Base-by-base conservation (phyloP, 768 basidiomycete species). In the Wakefieldia striispora region DNA sequence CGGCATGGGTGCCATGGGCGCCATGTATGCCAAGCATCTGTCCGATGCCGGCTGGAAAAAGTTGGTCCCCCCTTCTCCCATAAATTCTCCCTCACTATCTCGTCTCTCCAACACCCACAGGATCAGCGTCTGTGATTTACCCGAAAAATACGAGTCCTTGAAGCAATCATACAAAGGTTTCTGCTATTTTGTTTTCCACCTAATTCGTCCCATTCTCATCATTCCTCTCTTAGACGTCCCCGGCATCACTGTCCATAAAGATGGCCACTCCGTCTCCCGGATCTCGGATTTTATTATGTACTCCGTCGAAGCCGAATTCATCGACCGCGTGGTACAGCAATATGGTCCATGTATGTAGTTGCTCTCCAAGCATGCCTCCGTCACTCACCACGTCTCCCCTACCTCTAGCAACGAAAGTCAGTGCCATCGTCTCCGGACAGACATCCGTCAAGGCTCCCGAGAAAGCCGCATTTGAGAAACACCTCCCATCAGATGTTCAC, bases 401-500 rank as follows among this genome's bases (percentile, higher is more conserved):
- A 29, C 12, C 10, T 12, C 16, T 40, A 93, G 95, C 94, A 12
- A 97, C 95, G 1, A 98, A 97, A 70, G 68, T 94, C 20, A 80
- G 90, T 16, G 92, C 97, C 2, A 82, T 95, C 38, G 95, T 99
- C 23, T 83, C 92, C 1, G 97, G 95, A 1, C 95, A 99, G 67
- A 99, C 95, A 0, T 95, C 91, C 1, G 95, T 97, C 38, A 99
- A 99, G 65, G 90, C 93, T 0, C 97, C 97, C 0, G 97, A 99
- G 65, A 84, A 79, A 55, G 78, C 68, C 2, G 95, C 97, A 0
- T 98, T 97, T 61, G 97, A 99, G 57, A 79, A 81, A 29, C 75
- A 90, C 60, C 83, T 98, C 2, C 97, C 97, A 0, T 57, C 69
- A 2, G 97, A 99, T 60, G 85, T 89, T 12, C 78, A 86, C 59